Base-by-base conservation (phyloP, 1,139 yeast genomes). In the Arxiozyma slooffiae region DNA sequence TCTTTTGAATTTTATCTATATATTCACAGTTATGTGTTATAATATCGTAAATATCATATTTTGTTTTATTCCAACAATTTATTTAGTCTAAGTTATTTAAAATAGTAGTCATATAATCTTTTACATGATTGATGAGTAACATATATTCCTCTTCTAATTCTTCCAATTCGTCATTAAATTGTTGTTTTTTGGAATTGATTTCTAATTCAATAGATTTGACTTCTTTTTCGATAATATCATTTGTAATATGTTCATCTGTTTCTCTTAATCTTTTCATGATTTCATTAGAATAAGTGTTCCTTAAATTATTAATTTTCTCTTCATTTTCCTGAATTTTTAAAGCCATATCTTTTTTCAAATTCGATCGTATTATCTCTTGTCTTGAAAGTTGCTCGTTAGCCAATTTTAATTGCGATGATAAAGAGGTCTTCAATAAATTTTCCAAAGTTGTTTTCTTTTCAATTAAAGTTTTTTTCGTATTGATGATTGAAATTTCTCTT, bases 111-210 rank as follows among this genome's bases (percentile, higher is more conserved):
- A 66, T 62, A 48, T 64, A 64, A 38, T 56, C 55, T 48, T 60
- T 60, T 22, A 66, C 58, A 49, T 61, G 64, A 36, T 57, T 55
- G 1, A 60, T 58, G 40, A 65, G 51, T 21, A 58, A 49, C 2
- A 64, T 53, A 48, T 62, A 63, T 47, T 64, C 66, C 17, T 53
- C 41, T 42, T 66, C 68, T 8, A 64, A 55, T 17, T 55, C 57
- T 44, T 58, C 57, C 20, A 57, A 53, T 50, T 64, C 67, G 7
- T 48, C 51, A 21, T 59, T 54, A 48, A 57, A 63, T 4, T 55
- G 55, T 17, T 48, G 45, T 47, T 54, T 53, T 26, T 58, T 52
- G 20, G 53, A 41, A 9, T 51, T 50, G 44, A 63, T 58, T 23
- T 59, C 57, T 9, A 41, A 44, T 41, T 63, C 64, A 16, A 63